Conservation (phyloP, 768 basidiomycete genomes). For the Fibroporia radiculosa region DNA sequence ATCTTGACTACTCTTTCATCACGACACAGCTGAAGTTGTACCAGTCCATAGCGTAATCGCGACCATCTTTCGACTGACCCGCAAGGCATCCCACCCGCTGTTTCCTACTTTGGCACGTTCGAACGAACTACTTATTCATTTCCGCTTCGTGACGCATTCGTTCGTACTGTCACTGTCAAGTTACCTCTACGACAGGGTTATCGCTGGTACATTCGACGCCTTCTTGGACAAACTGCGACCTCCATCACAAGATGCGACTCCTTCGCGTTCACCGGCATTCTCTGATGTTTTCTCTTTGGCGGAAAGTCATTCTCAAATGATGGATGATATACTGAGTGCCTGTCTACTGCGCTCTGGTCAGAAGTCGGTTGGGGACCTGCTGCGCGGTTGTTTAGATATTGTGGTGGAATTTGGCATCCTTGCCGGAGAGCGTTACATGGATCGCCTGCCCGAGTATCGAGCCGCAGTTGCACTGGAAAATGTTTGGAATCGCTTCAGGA, state of each 20-base stretch:
- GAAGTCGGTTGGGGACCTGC: conserved; percentile 52
- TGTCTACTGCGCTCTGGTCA: conserved; percentile 69
- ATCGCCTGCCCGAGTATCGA: conserved; percentile 52
- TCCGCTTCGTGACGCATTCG: conserved; percentile 66
- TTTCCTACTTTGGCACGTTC: conserved; percentile 53
- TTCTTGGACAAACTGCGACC: conserved; percentile 38
- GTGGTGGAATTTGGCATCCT: conserved; percentile 63
- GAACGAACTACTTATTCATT: conserved; percentile 50
- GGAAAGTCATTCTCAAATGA: conserved; percentile 52
- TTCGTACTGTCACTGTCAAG: conserved; percentile 61
- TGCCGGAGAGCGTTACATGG: conserved; percentile 50
- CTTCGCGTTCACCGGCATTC: conserved; percentile 24
- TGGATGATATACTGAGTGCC: conserved; percentile 72
- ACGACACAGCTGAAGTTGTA: not conserved
- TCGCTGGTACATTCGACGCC: conserved; percentile 66
- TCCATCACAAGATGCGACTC: not conserved
- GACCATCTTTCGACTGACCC: conserved; percentile 59
- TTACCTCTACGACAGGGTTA: conserved; percentile 78
- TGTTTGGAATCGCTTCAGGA: conserved; percentile 44
- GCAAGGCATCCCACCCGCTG: conserved; percentile 32
- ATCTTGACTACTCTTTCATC: not conserved
- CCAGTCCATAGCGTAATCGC: conserved; percentile 39
- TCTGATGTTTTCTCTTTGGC: conserved; percentile 72
- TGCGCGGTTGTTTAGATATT: conserved; percentile 54
- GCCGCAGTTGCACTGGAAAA: conserved; percentile 52